phyloP scores from a whole-genome alignment of 306 rosid species.

The Parietaria judaica region DNA sequence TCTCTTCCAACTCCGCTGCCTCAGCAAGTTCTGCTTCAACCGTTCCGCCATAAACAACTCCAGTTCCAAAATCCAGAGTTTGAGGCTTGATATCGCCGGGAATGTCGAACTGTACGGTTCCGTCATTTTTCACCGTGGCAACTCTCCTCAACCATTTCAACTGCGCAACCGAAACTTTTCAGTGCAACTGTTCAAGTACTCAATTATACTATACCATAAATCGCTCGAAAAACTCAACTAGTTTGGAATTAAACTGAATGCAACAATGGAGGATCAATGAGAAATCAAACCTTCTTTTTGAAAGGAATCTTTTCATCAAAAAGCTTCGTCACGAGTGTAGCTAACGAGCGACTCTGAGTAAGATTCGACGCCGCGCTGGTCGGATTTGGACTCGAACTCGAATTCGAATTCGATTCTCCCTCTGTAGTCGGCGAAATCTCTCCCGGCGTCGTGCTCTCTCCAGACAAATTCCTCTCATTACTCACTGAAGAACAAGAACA shows the following conservation, averaged over 20 bases:
- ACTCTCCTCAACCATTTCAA: conserved; percentile 41
- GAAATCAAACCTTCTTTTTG: conserved; percentile 57
- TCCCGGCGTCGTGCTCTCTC: conserved; percentile 11
- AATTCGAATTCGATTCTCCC: conserved; percentile 16
- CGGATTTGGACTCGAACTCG: conserved; percentile 15
- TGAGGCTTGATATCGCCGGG: conserved; percentile 40
- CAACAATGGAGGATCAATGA: not conserved
- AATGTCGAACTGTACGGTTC: conserved; percentile 64
- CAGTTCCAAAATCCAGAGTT: conserved; percentile 29
- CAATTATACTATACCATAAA: too few relatives aligned
- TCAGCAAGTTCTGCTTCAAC: conserved; percentile 22
- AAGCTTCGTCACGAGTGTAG: conserved; percentile 23
- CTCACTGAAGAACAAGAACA: conserved; percentile 23
- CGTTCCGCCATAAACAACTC: conserved; percentile 13
- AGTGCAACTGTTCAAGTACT: not conserved
- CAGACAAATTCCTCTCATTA: conserved; percentile 25
- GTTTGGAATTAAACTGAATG: not conserved
- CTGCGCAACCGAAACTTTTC: conserved; percentile 25
- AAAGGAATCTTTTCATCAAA: conserved; percentile 56
- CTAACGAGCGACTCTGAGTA: conserved; percentile 18
- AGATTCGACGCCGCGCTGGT: conserved; percentile 12
- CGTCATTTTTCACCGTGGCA: conserved; percentile 49
- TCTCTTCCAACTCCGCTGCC: conserved; percentile 19
- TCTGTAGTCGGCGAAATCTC: conserved; percentile 14
- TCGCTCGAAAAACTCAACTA: not conserved